Conservation (phyloP, 306 rosid genomes). For the Lathyrus oleraceus region DNA sequence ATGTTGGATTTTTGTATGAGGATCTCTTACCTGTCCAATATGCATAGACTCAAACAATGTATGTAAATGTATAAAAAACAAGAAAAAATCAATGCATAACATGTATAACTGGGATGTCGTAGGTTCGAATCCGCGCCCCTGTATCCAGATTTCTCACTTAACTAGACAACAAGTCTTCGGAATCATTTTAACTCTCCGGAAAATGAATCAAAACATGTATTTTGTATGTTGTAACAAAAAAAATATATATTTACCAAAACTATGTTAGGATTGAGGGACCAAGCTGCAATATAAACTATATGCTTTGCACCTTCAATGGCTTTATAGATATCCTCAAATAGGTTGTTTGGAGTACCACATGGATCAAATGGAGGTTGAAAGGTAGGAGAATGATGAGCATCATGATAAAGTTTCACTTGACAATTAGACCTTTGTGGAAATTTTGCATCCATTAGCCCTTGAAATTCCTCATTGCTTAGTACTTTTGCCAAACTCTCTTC, state of each 20-base stretch:
- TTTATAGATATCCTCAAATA: slow-evolving; percentile 86
- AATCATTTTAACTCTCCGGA: not conserved
- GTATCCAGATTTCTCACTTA: too few relatives aligned
- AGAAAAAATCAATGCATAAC: too few relatives aligned
- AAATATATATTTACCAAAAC: slow-evolving; percentile 61
- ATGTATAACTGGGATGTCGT: too few relatives aligned
- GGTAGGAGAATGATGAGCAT: slow-evolving; percentile 75
- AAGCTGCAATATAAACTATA: slow-evolving; percentile 82
- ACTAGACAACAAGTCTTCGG: too few relatives aligned
- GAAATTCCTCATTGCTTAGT: slow-evolving; percentile 50
- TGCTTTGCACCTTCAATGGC: slow-evolving; percentile 81
- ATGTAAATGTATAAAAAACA: not conserved
- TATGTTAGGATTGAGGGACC: slow-evolving; percentile 83
- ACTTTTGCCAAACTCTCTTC: slow-evolving; percentile 69
- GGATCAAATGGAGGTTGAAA: slow-evolving; percentile 63
- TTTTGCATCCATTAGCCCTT: slow-evolving; percentile 63
- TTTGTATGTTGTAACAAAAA: not conserved
- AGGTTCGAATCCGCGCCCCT: too few relatives aligned
- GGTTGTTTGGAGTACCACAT: slow-evolving; percentile 62
- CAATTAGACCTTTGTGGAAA: slow-evolving; percentile 77
- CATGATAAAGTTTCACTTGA: slow-evolving; percentile 83
- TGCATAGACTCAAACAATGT: slow-evolving; percentile 6
- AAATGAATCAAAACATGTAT: not conserved
- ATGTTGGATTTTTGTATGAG: slow-evolving; percentile 66
- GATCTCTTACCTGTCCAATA: slow-evolving; percentile 72